Evolutionary conservation across 257 asterid species (phyloP), one percentile per base, ranked within the genome.

Genomic region (Leonotis leonurus): DNA sequence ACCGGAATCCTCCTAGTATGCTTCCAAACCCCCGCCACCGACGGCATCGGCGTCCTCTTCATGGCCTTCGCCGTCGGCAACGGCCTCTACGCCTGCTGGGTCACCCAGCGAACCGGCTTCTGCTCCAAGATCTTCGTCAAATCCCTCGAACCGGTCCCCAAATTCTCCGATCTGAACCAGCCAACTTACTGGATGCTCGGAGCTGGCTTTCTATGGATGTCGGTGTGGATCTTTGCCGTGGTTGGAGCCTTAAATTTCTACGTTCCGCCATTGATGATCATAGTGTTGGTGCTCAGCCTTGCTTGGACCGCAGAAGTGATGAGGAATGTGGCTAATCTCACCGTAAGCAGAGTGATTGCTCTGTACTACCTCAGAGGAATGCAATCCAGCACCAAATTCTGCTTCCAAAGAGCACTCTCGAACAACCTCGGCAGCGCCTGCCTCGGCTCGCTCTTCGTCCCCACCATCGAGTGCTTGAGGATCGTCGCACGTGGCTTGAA

Each of bases 71-170:
- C 99, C 6, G 78, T 93, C 29, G 97, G 97, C 5, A 85, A 87
- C 66, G 99, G 99, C 3, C 48, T 93, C 36, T 93, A 93, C 64
- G 90, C 99, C 1, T 89, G 97, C 74, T 93, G 97, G 99, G 96
- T 89, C 21, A 83, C 96, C 0, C 93, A 82, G 67, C 70, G 99
- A 64, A 78, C 87, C 6, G 64, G 87, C 22, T 89, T 87, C 61
- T 93, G 97, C 75, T 83, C 95, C 27, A 79, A 68, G 71, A 36
- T 93, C 33, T 79, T 93, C 30, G 36, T 77, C 36, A 85, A 87
- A 59, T 79, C 99, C 0, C 97, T 93, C 9, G 94, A 93, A 24
- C 97, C 97, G 0, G 97, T 78, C 1, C 58, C 97, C 0, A 93
- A 83, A 72, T 93, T 93, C 65, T 77, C 74, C 0, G 92, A 85